phyloP scores from a whole-genome alignment of 164 flowering plant species.

The Litsea cubeba region DNA sequence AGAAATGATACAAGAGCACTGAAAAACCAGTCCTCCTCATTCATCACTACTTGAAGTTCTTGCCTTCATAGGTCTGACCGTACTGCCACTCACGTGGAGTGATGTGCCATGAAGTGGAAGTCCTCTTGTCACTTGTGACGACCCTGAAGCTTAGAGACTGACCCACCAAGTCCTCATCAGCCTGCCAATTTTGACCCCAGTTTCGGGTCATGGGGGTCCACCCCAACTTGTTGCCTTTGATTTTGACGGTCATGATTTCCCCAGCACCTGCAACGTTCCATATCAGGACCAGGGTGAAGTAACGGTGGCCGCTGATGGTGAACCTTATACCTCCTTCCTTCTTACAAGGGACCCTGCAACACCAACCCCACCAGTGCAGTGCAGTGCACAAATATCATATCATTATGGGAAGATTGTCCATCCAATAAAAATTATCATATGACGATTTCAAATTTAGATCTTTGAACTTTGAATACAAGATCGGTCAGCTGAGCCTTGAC shows the following conservation, averaged over 20 bases:
- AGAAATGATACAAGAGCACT: neutral
- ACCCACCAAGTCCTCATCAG: slow-evolving; percentile 27
- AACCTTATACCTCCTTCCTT: slow-evolving; percentile 61
- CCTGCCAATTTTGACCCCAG: slow-evolving; percentile 67
- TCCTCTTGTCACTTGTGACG: slow-evolving; percentile 43
- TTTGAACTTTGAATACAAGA: no score
- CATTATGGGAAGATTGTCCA: no score
- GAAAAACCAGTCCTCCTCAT: no score
- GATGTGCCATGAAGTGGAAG: slow-evolving; percentile 53
- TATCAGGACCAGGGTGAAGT: slow-evolving; percentile 43
- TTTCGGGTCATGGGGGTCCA: slow-evolving; percentile 48
- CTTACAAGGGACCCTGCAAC: slow-evolving; percentile 58
- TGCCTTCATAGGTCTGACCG: slow-evolving; percentile 68
- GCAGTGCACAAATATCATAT: no score
- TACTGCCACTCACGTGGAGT: slow-evolving; percentile 55
- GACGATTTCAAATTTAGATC: no score
- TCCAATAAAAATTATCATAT: neutral
- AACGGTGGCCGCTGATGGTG: slow-evolving; percentile 48
- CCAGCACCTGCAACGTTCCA: slow-evolving; percentile 82
- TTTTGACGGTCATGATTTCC: slow-evolving; percentile 39
- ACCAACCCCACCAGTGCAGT: neutral
- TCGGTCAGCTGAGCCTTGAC: no score
- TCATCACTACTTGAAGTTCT: slow-evolving; percentile 37
- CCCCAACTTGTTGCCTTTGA: slow-evolving; percentile 40
- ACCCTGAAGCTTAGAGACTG: slow-evolving; percentile 58